Conservation (phyloP, 2,329 filamentous ascomycete genomes). For the Colletotrichum endophyticum region DNA sequence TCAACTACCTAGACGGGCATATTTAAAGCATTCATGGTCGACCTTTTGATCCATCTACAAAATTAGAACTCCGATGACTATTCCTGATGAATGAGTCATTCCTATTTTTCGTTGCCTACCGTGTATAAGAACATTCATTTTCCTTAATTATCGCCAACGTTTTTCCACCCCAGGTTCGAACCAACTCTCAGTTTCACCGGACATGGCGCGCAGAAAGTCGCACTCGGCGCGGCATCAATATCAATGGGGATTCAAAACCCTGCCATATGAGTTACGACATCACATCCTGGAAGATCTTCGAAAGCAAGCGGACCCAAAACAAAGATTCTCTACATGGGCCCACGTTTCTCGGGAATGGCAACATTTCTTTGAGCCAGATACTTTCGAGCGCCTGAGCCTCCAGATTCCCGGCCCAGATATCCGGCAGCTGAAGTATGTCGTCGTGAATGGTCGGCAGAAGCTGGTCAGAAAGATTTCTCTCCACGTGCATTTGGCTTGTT, state of each 20-base stretch:
- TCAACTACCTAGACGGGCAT: neutral
- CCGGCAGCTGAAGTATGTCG: neutral
- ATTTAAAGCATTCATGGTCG: neutral
- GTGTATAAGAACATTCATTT: too few species aligned
- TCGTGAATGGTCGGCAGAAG: neutral
- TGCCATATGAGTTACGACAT: neutral
- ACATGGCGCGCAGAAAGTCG: neutral
- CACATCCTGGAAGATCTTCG: neutral
- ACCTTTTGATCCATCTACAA: neutral
- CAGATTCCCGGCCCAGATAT: neutral
- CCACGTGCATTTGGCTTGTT: neutral
- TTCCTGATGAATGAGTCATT: too few species aligned
- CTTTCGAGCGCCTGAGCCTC: neutral
- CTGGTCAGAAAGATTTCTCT: neutral
- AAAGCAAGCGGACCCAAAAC: neutral
- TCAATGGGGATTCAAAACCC: neutral
- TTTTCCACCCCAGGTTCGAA: too few species aligned
- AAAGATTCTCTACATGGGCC: neutral
- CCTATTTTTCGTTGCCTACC: too few species aligned
- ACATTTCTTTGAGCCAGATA: neutral
- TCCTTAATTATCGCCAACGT: too few species aligned
- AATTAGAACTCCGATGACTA: too few species aligned
- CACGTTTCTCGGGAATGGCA: neutral
- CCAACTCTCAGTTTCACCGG: too few species aligned
- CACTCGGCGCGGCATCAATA: neutral